phyloP scores from a whole-genome alignment of 148 eudicot genomes.

The Vaccinium darrowii region DNA sequence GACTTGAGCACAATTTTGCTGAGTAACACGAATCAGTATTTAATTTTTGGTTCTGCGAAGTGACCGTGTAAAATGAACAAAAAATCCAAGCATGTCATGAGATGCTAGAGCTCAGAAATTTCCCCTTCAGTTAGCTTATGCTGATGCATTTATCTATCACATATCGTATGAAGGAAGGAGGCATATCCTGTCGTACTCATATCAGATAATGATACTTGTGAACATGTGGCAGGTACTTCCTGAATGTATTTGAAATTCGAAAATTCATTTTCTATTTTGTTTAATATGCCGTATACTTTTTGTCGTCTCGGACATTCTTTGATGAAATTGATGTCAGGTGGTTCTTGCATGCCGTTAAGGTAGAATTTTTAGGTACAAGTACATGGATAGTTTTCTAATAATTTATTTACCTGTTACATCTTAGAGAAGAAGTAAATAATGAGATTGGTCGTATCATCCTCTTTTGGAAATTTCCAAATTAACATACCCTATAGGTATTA shows the following conservation, averaged over 20 bases:
- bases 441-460: no score
- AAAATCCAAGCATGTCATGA: no score
- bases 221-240: background rate
- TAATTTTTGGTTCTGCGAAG: background rate
- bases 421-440: no score
- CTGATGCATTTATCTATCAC: constrained; percentile 4
- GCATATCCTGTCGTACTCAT: background rate
- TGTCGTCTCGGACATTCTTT: background rate
- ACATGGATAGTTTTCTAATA: background rate
- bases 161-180: background rate
- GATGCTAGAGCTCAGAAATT: background rate
- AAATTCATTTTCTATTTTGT: background rate
- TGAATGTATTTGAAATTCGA: background rate
- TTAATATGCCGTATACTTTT: background rate
- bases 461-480: no score
- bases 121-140: constrained; percentile 1
- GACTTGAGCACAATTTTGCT: constrained; percentile 1
- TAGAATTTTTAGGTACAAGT: background rate
- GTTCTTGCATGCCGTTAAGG: background rate
- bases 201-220: background rate
- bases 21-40: background rate
- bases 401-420: no score
- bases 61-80: background rate
- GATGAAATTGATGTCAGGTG: background rate
- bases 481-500: no score